These are phyloP conservation scores for Eremomyces bilateralis DNA, from an alignment of 495 filamentous ascomycete genomes.

Conservation along the genomic window DNA sequence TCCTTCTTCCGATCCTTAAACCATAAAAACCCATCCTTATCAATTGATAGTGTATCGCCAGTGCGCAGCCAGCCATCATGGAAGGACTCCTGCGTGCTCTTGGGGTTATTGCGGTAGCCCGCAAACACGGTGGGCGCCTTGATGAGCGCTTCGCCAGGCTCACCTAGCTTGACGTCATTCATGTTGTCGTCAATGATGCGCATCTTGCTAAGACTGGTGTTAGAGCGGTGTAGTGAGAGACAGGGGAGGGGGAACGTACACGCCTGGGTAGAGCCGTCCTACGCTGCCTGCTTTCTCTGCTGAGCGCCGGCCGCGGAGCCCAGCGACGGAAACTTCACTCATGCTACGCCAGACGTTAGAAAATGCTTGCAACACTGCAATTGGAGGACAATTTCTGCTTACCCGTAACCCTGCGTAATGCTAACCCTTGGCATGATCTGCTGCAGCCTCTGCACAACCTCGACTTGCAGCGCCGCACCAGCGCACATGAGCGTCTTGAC, in stretches of 20 bases:
- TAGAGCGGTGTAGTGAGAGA: no score
- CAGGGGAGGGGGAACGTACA: no score
- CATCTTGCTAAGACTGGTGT: no score
- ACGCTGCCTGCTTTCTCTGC: not conserved
- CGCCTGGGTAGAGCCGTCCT: not conserved
- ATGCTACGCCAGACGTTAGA: not conserved
- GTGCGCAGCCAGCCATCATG: constrained; percentile 51
- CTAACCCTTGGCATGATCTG: not conserved
- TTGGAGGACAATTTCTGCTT: no score
- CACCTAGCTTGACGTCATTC: constrained; percentile 8
- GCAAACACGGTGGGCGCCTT: constrained; percentile 46
- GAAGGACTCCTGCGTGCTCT: constrained; percentile 32
- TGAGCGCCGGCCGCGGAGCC: not conserved
- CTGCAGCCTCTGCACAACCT: not conserved
- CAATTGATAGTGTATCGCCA: constrained; percentile 45
- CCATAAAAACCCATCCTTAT: constrained; percentile 37
- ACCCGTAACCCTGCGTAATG: not conserved
- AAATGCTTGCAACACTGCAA: no score
- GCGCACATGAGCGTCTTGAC: not conserved
- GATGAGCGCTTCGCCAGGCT: constrained; percentile 46
- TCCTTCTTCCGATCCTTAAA: constrained; percentile 62
- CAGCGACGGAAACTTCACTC: not conserved
- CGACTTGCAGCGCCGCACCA: not conserved
- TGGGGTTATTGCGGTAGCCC: constrained; percentile 45
- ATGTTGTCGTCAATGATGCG: constrained; percentile 10